These are phyloP conservation scores for Melastoma candidum DNA, from an alignment of 441 rosid genomes.

Conservation along the genomic window DNA sequence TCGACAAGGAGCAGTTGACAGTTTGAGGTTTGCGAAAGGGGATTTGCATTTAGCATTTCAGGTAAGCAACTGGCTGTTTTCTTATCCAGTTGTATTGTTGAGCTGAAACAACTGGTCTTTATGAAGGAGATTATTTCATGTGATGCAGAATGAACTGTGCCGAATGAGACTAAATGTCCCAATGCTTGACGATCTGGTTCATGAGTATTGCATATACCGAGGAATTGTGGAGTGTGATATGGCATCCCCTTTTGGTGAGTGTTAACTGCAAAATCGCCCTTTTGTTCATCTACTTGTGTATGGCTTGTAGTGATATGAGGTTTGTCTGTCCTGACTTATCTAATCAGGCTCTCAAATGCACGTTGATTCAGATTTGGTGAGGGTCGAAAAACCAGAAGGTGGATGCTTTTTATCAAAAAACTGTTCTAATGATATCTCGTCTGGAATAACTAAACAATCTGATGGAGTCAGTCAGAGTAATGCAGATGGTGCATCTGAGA, in stretches of 20 bases:
- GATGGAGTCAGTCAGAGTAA: constrained; percentile 40
- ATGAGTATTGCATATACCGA: constrained; percentile 84
- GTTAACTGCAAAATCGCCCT: constrained; percentile 3
- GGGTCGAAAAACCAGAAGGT: constrained; percentile 32
- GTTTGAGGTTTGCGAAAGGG: constrained; percentile 90
- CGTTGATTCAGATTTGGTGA: constrained; percentile 23
- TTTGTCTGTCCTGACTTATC: constrained; percentile 5
- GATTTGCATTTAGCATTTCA: constrained; percentile 89
- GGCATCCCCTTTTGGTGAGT: constrained; percentile 33
- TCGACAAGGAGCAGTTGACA: constrained; percentile 94
- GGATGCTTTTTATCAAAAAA: constrained; percentile 36
- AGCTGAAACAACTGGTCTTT: background rate
- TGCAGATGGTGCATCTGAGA: constrained; percentile 32
- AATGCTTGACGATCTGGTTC: constrained; percentile 72
- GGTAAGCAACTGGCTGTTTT: constrained; percentile 27
- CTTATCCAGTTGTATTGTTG: constrained; percentile 1
- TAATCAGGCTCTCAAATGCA: constrained; percentile 20
- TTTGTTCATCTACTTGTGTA: constrained; percentile 7
- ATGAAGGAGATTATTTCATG: constrained; percentile 4
- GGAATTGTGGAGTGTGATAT: constrained; percentile 67
- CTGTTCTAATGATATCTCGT: constrained; percentile 45
- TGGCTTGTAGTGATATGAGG: background rate
- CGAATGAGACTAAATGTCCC: constrained; percentile 69
- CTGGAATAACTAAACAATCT: constrained; percentile 30
- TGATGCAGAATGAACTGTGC: constrained; percentile 84